These are phyloP conservation scores for Monosporascus ibericus DNA, from an alignment of 2,329 filamentous ascomycete genomes.

Conservation along the genomic window DNA sequence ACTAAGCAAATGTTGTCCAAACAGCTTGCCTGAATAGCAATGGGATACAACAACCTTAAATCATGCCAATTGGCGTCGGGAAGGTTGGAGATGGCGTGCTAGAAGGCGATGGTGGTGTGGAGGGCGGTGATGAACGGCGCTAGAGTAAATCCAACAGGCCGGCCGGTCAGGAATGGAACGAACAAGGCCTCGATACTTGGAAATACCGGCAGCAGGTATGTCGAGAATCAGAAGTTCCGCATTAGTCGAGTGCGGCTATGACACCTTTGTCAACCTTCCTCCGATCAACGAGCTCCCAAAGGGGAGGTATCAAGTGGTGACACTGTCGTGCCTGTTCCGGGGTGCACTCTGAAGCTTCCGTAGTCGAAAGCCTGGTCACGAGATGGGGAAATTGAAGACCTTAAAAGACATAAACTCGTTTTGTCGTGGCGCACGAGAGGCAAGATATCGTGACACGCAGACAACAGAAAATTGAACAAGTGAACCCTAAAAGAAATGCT, in stretches of 20 bases:
- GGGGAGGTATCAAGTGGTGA: neutral
- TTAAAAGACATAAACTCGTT: conserved; percentile 5
- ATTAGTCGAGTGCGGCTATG: neutral
- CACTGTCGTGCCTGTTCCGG: neutral
- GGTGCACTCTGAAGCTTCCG: neutral
- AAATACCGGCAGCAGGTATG: neutral
- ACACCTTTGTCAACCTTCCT: neutral
- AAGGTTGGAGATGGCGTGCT: neutral
- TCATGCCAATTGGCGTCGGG: neutral
- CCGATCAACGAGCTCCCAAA: neutral
- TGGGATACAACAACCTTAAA: neutral
- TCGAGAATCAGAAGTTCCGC: neutral
- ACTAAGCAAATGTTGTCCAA: conserved; percentile 6
- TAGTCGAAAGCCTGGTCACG: neutral
- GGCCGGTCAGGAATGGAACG: neutral
- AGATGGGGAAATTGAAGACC: neutral
- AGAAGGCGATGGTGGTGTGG: neutral
- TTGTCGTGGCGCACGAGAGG: conserved; percentile 6
- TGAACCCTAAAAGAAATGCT: neutral
- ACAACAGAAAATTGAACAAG: neutral
- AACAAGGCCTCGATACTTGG: neutral
- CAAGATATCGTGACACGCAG: neutral
- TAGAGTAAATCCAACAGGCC: neutral
- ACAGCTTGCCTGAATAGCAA: neutral
- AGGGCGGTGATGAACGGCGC: neutral